Base-by-base conservation (phyloP, 2,329 filamentous ascomycete species). In the Exophiala lecanii-corni region DNA sequence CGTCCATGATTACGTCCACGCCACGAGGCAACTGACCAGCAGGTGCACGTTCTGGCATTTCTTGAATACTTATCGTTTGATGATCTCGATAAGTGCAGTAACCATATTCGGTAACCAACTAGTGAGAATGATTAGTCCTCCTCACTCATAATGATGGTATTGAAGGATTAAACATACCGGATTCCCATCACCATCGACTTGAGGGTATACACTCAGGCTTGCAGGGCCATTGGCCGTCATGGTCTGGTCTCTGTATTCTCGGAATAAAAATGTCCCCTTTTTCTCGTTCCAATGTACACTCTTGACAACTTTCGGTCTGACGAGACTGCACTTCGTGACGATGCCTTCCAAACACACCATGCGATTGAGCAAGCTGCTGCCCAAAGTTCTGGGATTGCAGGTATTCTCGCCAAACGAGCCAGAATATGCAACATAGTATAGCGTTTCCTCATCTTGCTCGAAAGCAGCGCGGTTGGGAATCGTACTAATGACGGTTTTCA, bases 341-440 rank as follows among this genome's bases (percentile, higher is more conserved):
- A 98, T 98, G 35, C 92, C 92, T 67, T 98, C 92, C 39, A 98
- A 76, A 3, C 89, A 95, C 10, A 98, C 86, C 89, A 98, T 96
- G 60, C 86, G 83, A 66, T 98, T 98, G 43, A 98, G 77, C 58
- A 94, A 86, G 30, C 81, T 76, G 2, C 91, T 96, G 38, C 87
- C 87, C 20, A 98, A 71, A 1, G 92, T 97, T 55, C 92, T 81
- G 30, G 92, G 92, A 60, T 96, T 98, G 75, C 89, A 96, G 9
- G 89, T 78, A 63, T 87, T 92, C 62, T 96, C 82, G 54, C 94
- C 92, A 62, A 98, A 98, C 62, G 88, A 95, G 54, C 92, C 92
- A 42, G 91, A 81, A 70, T 87, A 97, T n/a, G 92, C 92, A 60
- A 92, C 96, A 64, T 98, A 97, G 69, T 95, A 98, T 57, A 75